These are phyloP conservation scores for Pestalotiopsis sp. DNA, from an alignment of 2,329 filamentous ascomycete genomes.

Conservation along the genomic window DNA sequence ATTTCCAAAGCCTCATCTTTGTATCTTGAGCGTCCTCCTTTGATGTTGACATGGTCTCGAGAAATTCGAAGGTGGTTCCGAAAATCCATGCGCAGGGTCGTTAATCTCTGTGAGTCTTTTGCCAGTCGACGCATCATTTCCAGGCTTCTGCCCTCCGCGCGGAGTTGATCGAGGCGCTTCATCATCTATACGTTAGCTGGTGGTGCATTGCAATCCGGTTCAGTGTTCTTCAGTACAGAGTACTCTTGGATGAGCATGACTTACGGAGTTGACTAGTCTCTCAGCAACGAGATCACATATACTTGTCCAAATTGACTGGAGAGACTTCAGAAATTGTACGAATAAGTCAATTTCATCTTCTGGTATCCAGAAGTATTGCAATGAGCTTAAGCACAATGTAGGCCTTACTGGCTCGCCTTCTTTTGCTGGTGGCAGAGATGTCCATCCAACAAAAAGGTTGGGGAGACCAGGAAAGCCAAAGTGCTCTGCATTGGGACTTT, in stretches of 20 bases:
- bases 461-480: background rate
- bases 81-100: background rate
- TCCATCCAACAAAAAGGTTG: background rate
- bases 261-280: background rate
- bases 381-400: background rate
- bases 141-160: background rate
- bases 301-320: background rate
- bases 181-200: background rate
- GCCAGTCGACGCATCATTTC: conserved; percentile 3
- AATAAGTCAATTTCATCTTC: background rate
- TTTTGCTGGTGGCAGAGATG: background rate
- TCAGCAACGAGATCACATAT: background rate
- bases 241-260: background rate
- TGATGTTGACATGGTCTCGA: too few species aligned
- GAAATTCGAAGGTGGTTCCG: background rate
- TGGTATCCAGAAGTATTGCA: background rate
- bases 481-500: background rate
- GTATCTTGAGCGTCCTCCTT: background rate
- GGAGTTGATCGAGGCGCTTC: background rate
- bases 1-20: background rate
- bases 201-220: too few species aligned
- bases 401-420: background rate
- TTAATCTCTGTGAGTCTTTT: background rate
- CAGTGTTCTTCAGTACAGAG: too few species aligned
- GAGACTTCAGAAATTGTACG: background rate